A percentile compares a stretch with the other conserved stretches of the same genome.
Conservation (phyloP, 805 yeast species). For the Myxozyma melibiosi region DNA sequence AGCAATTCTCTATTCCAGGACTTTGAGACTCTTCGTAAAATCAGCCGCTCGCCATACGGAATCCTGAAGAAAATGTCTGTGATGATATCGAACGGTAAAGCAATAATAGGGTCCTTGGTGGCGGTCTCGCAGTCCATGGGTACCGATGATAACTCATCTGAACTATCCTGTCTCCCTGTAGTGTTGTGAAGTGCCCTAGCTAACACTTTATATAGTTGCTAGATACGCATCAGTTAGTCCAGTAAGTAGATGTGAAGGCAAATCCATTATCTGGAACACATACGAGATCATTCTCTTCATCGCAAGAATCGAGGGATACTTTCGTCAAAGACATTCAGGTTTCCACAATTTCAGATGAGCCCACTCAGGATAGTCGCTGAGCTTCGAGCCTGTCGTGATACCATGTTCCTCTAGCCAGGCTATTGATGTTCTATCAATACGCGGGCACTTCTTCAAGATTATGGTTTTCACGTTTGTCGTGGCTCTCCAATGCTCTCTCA, state of each 20-base stretch:
- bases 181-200: too few relatives aligned
- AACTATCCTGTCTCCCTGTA: too few relatives aligned
- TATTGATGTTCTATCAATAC: not conserved
- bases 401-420: slow-evolving; percentile 6
- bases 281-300: too few relatives aligned
- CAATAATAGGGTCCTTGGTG: not conserved
- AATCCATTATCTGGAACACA: too few relatives aligned
- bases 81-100: not conserved
- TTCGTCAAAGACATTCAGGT: too few relatives aligned
- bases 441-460: slow-evolving; percentile 5
- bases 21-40: slow-evolving; percentile 4
- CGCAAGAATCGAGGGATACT: too few relatives aligned
- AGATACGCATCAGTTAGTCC: too few relatives aligned
- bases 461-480: not conserved
- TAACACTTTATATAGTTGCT: too few relatives aligned
- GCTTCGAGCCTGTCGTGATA: slow-evolving; percentile 2
- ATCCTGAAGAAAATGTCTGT: not conserved
- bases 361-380: not conserved
- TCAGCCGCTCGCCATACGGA: slow-evolving; percentile 4
- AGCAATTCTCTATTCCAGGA: not conserved
- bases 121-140: too few relatives aligned
- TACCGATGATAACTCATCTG: too few relatives aligned
- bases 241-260: too few relatives aligned
- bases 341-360: slow-evolving; percentile 8
- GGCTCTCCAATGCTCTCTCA: not conserved